These are phyloP conservation scores for Choanephora cucurbitarum DNA, from an alignment of 371 early-diverging fungal species.

Conservation along the genomic window DNA sequence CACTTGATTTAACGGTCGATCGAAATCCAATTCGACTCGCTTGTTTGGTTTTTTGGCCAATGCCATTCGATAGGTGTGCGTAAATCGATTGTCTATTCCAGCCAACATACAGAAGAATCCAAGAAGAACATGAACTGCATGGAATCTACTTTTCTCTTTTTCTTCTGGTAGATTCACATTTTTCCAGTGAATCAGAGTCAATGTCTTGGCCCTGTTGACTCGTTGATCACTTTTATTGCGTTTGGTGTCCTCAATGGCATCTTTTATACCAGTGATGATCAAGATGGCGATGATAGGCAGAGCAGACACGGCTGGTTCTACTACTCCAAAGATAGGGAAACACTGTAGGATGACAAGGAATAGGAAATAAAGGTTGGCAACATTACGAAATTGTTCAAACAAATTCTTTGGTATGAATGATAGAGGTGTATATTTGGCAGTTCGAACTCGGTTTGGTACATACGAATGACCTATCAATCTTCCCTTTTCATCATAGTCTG, in stretches of 20 bases:
- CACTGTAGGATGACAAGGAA: slow-evolving; percentile 78
- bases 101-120: slow-evolving; percentile 36
- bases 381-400: slow-evolving; percentile 85
- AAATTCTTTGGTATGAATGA: slow-evolving; percentile 89
- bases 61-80: slow-evolving; percentile 22
- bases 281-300: slow-evolving; percentile 84
- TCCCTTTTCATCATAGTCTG: slow-evolving; percentile 38
- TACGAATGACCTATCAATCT: slow-evolving; percentile 24
- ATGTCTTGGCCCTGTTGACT: slow-evolving; percentile 68
- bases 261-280: slow-evolving; percentile 83
- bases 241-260: slow-evolving; percentile 84
- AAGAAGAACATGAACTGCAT: slow-evolving; percentile 37
- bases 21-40: slow-evolving; percentile 12
- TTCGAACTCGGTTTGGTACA: slow-evolving; percentile 69
- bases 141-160: slow-evolving; percentile 36
- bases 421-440: slow-evolving; percentile 83
- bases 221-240: slow-evolving; percentile 69
- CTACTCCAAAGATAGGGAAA: slow-evolving; percentile 74
- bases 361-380: slow-evolving; percentile 94
- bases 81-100: slow-evolving; percentile 25
- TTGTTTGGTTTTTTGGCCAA: slow-evolving; percentile 15
- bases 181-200: slow-evolving; percentile 57
- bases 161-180: slow-evolving; percentile 55
- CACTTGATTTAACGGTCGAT: slow-evolving; percentile 13
- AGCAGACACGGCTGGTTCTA: slow-evolving; percentile 78